Evolutionary conservation across 306 rosid genomes (phyloP).

Genomic region (Casuarina glauca): DNA sequence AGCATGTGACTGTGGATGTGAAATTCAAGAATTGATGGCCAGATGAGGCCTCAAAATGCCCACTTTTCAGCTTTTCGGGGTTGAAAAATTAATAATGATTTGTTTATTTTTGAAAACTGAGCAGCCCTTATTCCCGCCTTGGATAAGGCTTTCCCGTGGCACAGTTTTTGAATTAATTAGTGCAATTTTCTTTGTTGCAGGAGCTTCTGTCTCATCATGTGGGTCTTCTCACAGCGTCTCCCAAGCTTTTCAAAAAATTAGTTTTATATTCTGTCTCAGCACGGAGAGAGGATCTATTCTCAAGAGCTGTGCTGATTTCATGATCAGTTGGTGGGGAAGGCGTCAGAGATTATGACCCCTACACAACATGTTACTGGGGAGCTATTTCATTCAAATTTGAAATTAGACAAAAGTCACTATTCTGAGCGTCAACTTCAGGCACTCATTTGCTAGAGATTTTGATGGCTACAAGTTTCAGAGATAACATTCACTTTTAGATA

Average conservation of each 20-base stretch:
- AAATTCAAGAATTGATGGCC: constrained; percentile 38
- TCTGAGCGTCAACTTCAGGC: too few relatives aligned
- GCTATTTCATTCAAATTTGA: background rate
- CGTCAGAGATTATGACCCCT: background rate
- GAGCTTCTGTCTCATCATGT: background rate
- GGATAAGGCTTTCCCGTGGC: constrained; percentile 7
- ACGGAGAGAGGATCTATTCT: constrained; percentile 18
- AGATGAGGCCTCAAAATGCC: constrained; percentile 32
- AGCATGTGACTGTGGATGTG: constrained; percentile 62
- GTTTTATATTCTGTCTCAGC: background rate
- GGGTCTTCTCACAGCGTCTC: background rate
- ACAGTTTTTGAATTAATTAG: background rate
- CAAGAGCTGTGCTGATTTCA: background rate
- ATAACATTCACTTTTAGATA: too few relatives aligned
- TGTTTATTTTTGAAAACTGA: constrained; percentile 40
- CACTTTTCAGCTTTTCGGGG: constrained; percentile 50
- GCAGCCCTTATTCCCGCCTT: constrained; percentile 58
- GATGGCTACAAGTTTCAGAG: too few relatives aligned
- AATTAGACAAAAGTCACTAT: background rate
- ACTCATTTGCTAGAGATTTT: too few relatives aligned
- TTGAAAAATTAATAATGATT: constrained; percentile 13
- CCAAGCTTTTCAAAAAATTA: constrained; percentile 14
- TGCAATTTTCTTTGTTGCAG: background rate
- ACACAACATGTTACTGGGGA: background rate
- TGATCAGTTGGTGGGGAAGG: background rate